Conservation (phyloP, 805 yeast species). For the Pichia nanzhaoensis region DNA sequence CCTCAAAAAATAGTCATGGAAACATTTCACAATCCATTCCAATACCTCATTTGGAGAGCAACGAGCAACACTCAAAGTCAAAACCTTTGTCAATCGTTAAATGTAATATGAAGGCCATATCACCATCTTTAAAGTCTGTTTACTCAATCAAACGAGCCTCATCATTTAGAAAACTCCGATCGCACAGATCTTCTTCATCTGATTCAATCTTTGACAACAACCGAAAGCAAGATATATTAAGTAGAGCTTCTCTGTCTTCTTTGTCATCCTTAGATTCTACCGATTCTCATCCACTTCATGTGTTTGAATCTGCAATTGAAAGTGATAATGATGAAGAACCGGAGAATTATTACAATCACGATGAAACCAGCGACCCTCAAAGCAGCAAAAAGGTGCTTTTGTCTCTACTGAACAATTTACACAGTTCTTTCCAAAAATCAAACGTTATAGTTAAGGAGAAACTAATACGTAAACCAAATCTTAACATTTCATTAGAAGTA, state of each 20-base stretch:
- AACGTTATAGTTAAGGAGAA: no score
- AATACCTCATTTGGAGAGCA: no score
- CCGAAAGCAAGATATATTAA: no score
- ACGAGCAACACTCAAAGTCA: no score
- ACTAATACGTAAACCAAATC: not conserved
- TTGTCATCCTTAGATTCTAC: not conserved
- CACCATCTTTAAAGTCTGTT: conserved; percentile 9
- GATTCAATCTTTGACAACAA: not conserved
- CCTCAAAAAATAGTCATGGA: not conserved
- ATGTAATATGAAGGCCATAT: not conserved
- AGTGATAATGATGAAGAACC: not conserved
- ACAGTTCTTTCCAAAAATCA: not conserved
- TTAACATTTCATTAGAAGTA: not conserved
- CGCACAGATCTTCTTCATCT: not conserved
- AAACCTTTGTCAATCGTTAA: not conserved
- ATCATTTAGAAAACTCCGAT: conserved; percentile 2
- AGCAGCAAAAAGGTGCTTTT: not conserved
- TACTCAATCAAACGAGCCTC: conserved; percentile 6
- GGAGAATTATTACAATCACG: not conserved
- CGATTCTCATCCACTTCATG: not conserved
- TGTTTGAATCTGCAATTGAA: not conserved
- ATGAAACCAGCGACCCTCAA: not conserved
- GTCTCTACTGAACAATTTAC: not conserved
- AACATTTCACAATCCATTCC: not conserved
- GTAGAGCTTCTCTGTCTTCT: not conserved